Evolutionary conservation across 768 basidiomycete genomes (phyloP).

Genomic region (Ephemerocybe angulata): DNA sequence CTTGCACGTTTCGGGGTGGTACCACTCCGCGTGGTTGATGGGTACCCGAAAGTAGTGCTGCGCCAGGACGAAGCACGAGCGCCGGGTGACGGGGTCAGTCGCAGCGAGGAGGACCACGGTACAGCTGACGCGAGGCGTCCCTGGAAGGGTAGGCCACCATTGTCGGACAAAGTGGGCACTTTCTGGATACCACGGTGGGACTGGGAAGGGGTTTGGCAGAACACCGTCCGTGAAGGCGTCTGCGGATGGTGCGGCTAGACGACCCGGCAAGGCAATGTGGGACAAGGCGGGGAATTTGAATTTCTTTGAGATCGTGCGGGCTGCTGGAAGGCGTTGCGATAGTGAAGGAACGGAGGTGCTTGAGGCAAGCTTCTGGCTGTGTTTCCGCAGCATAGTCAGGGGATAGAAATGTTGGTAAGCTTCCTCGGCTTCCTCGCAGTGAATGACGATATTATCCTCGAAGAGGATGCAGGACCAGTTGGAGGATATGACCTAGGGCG

Average conservation of each 20-base stretch:
- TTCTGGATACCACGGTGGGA: slow-evolving; percentile 68
- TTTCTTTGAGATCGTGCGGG: slow-evolving; percentile 46
- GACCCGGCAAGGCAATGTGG: too few species aligned
- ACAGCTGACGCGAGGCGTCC: slow-evolving; percentile 64
- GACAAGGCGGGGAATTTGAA: slow-evolving; percentile 24
- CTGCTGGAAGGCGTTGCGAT: slow-evolving; percentile 37
- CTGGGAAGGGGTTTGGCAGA: slow-evolving; percentile 65
- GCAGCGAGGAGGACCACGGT: slow-evolving; percentile 66
- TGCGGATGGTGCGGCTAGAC: not conserved
- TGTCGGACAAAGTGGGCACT: slow-evolving; percentile 75
- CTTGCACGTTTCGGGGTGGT: slow-evolving; percentile 11
- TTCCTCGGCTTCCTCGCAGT: slow-evolving; percentile 64
- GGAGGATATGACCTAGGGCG: slow-evolving; percentile 52
- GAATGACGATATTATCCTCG: slow-evolving; percentile 64
- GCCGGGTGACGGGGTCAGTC: slow-evolving; percentile 58
- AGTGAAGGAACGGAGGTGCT: slow-evolving; percentile 37
- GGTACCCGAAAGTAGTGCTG: slow-evolving; percentile 78
- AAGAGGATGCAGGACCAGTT: slow-evolving; percentile 77
- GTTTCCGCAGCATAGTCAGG: slow-evolving; percentile 34
- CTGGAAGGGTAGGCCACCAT: slow-evolving; percentile 71
- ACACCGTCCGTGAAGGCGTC: slow-evolving; percentile 8
- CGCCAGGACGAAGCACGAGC: slow-evolving; percentile 60
- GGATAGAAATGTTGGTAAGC: slow-evolving; percentile 73
- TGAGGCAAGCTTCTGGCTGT: slow-evolving; percentile 24
- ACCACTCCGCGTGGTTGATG: slow-evolving; percentile 37